Evolutionary conservation across 208 protist genomes (phyloP), one percentile per base, ranked within the genome.

Genomic region (Trypanosoma rangeli): DNA sequence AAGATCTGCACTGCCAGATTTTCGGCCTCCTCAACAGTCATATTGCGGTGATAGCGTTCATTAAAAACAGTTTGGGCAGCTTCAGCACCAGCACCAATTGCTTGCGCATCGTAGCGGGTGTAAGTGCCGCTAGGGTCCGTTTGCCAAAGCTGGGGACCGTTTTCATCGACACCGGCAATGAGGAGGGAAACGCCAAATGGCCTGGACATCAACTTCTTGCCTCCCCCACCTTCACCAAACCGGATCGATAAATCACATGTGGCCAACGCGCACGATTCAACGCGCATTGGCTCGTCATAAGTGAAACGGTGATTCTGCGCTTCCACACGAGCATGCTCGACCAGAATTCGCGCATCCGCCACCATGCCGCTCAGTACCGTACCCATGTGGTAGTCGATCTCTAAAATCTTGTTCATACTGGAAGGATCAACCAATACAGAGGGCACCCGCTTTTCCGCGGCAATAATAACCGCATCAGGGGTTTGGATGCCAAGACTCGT

Each of bases 301-400:
- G 96, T 99, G 77, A 99, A 99, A 69, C 97, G 95, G 82, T 99
- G 97, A 78, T 99, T 99, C 87, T 99, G 98, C 12, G 98, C 90
- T 84, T 99, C 98, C 13, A 99, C 95, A 29, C 99, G 90, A 20
- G 98, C 98, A 70, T 99, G 97, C 71, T 99, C 98, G 29, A 99
- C 89, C 20, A 99, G 90, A 48, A 99, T 99, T 53, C 98, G 86
- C 8, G 98, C 98, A 84, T 99, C 99, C 0, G 98, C 99, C 28
- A 94, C 98, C 64, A 99, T 94, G 33, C 99, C 99, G 66, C 90
- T 97, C 85, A 99, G 97, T 8, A 98, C 98, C 29, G 83, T 79
- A 49, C 86, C 96, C 70, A 99, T 97, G 81, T 99, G 98, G 66
- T 74, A 60, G 78, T 99, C 98, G 54, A 99, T 97, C 82, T 99